These are phyloP conservation scores for Sinapis alba DNA, from an alignment of 441 rosid species.

Conservation along the genomic window DNA sequence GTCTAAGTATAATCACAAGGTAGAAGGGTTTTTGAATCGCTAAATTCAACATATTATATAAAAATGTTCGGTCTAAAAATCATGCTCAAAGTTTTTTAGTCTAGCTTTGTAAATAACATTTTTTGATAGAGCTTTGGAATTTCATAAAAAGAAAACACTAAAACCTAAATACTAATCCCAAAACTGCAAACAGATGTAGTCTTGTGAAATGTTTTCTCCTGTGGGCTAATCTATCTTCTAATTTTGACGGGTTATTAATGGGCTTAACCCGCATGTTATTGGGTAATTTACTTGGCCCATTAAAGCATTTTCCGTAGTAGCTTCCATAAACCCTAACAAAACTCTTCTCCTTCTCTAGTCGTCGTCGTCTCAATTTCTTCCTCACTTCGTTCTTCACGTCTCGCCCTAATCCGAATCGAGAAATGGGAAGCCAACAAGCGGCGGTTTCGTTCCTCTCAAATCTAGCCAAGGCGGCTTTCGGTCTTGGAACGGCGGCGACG, in stretches of 20 bases:
- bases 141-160: too few relatives aligned
- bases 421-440: conserved; percentile 81
- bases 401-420: neutral
- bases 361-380: neutral
- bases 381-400: neutral
- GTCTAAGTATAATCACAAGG: too few relatives aligned
- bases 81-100: too few relatives aligned
- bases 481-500: conserved; percentile 71
- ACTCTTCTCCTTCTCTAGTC: neutral
- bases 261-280: neutral
- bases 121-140: too few relatives aligned
- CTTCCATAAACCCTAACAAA: conserved; percentile 42
- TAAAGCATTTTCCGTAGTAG: neutral
- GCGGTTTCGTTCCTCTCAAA: conserved; percentile 71
- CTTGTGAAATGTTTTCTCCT: neutral
- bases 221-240: neutral
- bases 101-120: too few relatives aligned
- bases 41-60: too few relatives aligned
- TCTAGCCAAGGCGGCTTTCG: conserved; percentile 75
- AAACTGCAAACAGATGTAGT: too few relatives aligned
- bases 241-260: neutral
- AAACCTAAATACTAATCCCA: too few relatives aligned
- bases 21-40: too few relatives aligned
- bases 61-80: too few relatives aligned
- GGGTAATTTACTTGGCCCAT: conserved; percentile 15